Conservation (phyloP, 345 rosid species). For the Erucastrum elatum region DNA sequence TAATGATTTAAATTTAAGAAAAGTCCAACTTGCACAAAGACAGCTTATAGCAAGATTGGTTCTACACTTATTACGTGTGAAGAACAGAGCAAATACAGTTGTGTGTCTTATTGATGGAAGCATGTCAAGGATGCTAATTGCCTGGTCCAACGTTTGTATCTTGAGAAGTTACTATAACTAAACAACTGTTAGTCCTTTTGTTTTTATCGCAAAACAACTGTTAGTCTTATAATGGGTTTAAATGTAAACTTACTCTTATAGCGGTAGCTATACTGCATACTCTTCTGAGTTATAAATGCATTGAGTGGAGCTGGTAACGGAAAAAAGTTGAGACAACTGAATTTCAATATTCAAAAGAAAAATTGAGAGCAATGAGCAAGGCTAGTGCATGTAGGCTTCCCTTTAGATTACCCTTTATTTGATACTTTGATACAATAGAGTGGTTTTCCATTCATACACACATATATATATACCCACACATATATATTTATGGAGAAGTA, state of each 20-base stretch:
- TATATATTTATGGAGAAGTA: background rate
- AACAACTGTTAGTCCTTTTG: too few relatives aligned
- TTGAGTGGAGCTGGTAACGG: constrained; percentile 2
- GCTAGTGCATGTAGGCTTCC: constrained; percentile 17
- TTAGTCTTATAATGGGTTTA: background rate
- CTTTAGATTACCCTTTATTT: background rate
- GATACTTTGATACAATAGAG: background rate
- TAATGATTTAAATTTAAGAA: background rate
- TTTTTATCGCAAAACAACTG: too few relatives aligned
- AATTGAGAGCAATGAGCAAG: constrained; percentile 17
- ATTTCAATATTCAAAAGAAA: background rate
- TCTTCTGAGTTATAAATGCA: background rate
- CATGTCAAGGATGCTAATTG: background rate
- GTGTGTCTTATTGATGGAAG: constrained; percentile 14
- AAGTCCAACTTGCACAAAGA: background rate
- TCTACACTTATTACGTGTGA: constrained; percentile 1
- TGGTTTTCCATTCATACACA: background rate
- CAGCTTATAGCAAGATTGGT: constrained; percentile 15
- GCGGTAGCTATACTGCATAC: background rate
- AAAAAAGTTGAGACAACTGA: background rate
- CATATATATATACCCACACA: background rate
- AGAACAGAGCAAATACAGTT: background rate
- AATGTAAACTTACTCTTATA: background rate
- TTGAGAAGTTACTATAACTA: background rate
- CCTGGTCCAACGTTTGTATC: background rate